phyloP scores from a whole-genome alignment of 805 yeast species.

The Wickerhamiella parazyma region DNA sequence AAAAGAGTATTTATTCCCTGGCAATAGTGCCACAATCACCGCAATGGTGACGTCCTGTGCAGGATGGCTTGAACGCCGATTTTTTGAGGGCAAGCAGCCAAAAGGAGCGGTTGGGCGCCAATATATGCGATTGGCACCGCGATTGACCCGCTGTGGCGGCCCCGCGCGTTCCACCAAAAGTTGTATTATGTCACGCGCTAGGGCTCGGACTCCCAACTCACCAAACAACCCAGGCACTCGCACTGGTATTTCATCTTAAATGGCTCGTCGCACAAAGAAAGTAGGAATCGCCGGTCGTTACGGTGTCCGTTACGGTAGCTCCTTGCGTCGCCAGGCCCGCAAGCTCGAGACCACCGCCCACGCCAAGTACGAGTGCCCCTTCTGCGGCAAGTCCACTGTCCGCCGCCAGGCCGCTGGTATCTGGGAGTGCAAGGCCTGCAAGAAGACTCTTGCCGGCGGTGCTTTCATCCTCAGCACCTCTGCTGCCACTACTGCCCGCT shows the following conservation, averaged over 20 bases:
- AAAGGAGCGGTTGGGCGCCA: too few relatives aligned
- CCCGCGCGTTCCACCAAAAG: too few relatives aligned
- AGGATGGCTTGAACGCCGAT: too few relatives aligned
- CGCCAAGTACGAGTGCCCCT: slow-evolving; percentile 96
- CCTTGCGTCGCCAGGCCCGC: slow-evolving; percentile 99
- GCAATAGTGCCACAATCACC: too few relatives aligned
- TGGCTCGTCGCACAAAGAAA: slow-evolving; percentile 99
- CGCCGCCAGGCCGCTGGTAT: slow-evolving; percentile 97
- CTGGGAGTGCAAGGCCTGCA: slow-evolving; percentile 95
- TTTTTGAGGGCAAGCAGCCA: too few relatives aligned
- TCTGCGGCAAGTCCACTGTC: slow-evolving; percentile 99
- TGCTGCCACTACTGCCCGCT: slow-evolving; percentile 99
- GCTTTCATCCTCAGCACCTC: slow-evolving; percentile 97
- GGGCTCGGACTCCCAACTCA: slow-evolving; percentile 1
- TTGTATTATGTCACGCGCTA: not conserved
- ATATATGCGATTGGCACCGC: too few relatives aligned
- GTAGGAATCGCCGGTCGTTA: slow-evolving; percentile 99
- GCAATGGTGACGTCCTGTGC: too few relatives aligned
- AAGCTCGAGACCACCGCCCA: slow-evolving; percentile 98
- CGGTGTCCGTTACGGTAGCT: slow-evolving; percentile 99
- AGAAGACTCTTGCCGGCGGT: slow-evolving; percentile 98
- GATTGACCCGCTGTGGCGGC: too few relatives aligned
- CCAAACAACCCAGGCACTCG: slow-evolving; percentile 5
- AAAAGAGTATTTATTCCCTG: too few relatives aligned
- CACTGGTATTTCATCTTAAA: slow-evolving; percentile 10